Percentiles rank a stretch among this genome's conserved stretches.
Evolutionary conservation across 1,284 basidiomycete species (phyloP).

Genomic region (Malassezia cuniculi): DNA sequence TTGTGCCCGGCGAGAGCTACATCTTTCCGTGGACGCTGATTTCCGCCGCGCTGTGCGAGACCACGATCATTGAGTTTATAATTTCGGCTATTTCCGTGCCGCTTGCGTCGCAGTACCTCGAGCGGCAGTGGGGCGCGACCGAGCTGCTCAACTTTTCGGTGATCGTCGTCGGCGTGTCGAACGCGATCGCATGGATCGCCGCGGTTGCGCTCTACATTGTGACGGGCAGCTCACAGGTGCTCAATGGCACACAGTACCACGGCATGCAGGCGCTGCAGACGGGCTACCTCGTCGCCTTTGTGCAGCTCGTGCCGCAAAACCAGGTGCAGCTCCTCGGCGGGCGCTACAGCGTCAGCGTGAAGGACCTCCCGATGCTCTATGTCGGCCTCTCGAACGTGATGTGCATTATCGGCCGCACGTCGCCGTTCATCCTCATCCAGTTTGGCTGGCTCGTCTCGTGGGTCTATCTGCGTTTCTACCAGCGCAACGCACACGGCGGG

Average conservation of each 20-base stretch:
- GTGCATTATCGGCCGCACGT: slow-evolving; percentile 73
- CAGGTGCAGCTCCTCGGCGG: slow-evolving; percentile 72
- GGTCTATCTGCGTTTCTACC: slow-evolving; percentile 92
- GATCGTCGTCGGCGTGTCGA: slow-evolving; percentile 49
- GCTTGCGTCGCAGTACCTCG: slow-evolving; percentile 73
- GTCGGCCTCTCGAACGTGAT: slow-evolving; percentile 79
- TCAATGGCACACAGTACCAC: slow-evolving; percentile 71
- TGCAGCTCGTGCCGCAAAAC: slow-evolving; percentile 91
- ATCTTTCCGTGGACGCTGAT: slow-evolving; percentile 78
- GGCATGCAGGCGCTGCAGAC: slow-evolving; percentile 85
- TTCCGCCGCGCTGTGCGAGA: slow-evolving; percentile 74
- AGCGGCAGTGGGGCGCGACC: slow-evolving; percentile 76
- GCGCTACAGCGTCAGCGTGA: slow-evolving; percentile 1
- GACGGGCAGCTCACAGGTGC: slow-evolving; percentile 23
- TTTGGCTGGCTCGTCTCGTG: slow-evolving; percentile 94
- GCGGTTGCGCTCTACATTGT: slow-evolving; percentile 29
- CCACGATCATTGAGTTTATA: slow-evolving; percentile 62
- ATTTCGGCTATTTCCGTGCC: slow-evolving; percentile 66
- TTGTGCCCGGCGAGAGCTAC: slow-evolving; percentile 68
- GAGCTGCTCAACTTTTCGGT: slow-evolving; percentile 77
- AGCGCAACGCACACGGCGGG: slow-evolving; percentile 56
- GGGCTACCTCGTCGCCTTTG: slow-evolving; percentile 83
- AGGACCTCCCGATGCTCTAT: slow-evolving; percentile 80
- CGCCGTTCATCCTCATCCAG: slow-evolving; percentile 83
- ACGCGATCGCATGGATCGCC: slow-evolving; percentile 34